These are phyloP conservation scores for Gyromitra esculenta DNA, from an alignment of 2,329 filamentous ascomycete genomes.

Conservation along the genomic window DNA sequence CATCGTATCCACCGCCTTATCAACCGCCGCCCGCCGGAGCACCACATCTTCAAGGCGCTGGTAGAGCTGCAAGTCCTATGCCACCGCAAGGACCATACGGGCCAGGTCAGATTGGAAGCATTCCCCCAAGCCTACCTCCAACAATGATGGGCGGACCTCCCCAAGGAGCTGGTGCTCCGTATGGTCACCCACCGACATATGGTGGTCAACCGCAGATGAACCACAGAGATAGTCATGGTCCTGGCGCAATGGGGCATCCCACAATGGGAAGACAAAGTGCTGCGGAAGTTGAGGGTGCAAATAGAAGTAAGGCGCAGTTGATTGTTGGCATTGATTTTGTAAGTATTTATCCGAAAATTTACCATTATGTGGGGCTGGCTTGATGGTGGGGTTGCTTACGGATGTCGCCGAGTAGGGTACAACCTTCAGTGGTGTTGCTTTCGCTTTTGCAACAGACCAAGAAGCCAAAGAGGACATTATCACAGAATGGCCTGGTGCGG, in stretches of 20 bases:
- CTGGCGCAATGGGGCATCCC: constrained; percentile 39
- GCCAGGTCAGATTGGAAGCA: constrained; percentile 52
- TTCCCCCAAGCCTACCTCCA: constrained; percentile 40
- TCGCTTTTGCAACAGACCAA: constrained; percentile 91
- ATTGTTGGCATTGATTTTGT: constrained; percentile 99
- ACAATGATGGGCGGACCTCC: constrained; percentile 47
- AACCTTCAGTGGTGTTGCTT: constrained; percentile 96
- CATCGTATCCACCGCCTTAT: constrained; percentile 54
- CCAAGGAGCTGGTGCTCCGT: constrained; percentile 31
- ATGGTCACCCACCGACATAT: constrained; percentile 53
- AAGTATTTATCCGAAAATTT: constrained; percentile 63
- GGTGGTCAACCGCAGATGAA: constrained; percentile 42
- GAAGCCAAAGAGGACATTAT: constrained; percentile 99
- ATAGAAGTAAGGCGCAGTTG: constrained; percentile 91
- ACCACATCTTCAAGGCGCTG: constrained; percentile 43
- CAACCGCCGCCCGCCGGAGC: constrained; percentile 38
- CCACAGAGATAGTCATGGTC: constrained; percentile 43
- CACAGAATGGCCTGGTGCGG: constrained; percentile 97
- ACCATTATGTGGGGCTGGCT: neutral
- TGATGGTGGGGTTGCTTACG: constrained; percentile 17
- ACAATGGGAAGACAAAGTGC: constrained; percentile 45
- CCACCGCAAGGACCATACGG: constrained; percentile 52
- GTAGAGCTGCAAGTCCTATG: constrained; percentile 52
- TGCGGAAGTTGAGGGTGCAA: constrained; percentile 82
- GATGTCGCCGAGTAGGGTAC: constrained; percentile 72